Base-by-base conservation (phyloP, 768 basidiomycete genomes). In the Tricholoma saponaceum region DNA sequence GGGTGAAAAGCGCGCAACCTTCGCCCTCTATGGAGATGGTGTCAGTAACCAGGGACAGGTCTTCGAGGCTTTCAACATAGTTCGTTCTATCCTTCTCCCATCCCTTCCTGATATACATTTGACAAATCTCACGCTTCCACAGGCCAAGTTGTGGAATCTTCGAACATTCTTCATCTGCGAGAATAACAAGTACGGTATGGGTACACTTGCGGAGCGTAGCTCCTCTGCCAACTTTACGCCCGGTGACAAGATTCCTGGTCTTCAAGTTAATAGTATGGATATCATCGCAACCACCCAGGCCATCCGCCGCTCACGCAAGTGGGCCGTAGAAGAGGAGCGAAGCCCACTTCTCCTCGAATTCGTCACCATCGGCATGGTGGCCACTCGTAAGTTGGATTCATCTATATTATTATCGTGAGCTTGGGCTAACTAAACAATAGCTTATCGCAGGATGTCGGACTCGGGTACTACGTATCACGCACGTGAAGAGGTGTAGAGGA, bases 181-280 rank as follows among this genome's bases (percentile, higher is more conserved):
- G 74, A 98, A 99, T 81, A 98, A 99, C 86, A 91, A 97, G 74
- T 98, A 98, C 71, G 95, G 97, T 66, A 98, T 99, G 96, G 96
- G 96, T 62, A 98, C 96, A 3, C 91, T 95, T 2, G 93, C 95
- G 12, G 92, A 93, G 69, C 88, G 96, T 61, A 89, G 87, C 63
- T 96, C 94, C 16, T 84, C 95, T 66, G 82, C 87, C 72, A 98
- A 97, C 83, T 98, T 87, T 74, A 96, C 90, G 39, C 91, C 96
- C 64, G 96, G 96, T 54, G 96, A 99, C 76, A 89, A 91, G 72
- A 98, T 98, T 66, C 94, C 96, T 44, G 96, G 96, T 70, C 76
- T 98, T 59, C 95, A 96, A 79, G 91, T 92, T 57, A 98, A 99
- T 73, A 96, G 91, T 54, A 98, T 98, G 96, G 96, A 99, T 71